Conservation (phyloP, 2,329 filamentous ascomycete genomes). For the Ophiostoma ulmi region DNA sequence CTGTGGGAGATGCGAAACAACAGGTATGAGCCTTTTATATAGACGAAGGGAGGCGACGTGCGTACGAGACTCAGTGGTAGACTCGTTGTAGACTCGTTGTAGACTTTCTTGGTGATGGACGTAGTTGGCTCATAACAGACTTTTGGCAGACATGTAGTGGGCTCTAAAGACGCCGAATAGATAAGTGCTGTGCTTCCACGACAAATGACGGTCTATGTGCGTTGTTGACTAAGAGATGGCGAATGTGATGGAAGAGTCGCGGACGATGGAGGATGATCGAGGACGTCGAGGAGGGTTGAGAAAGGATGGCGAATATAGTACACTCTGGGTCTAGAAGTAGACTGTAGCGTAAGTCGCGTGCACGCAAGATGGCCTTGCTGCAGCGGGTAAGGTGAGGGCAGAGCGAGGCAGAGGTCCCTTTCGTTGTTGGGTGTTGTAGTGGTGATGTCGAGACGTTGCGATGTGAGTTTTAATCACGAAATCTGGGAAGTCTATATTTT, state of each 20-base stretch:
- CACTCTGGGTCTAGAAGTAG: not conserved
- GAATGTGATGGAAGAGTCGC: not conserved
- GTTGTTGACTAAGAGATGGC: not conserved
- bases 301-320: not conserved
- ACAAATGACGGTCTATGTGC: not conserved
- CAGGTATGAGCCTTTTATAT: not conserved
- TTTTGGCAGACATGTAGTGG: not conserved
- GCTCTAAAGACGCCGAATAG: not conserved
- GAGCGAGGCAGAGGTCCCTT: slow-evolving; percentile 26
- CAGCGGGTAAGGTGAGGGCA: slow-evolving; percentile 20
- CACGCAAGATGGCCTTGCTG: slow-evolving; percentile 27
- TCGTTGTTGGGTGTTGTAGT: slow-evolving; percentile 23
- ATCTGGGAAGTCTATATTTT: slow-evolving; percentile 27
- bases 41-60: not conserved
- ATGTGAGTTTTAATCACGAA: slow-evolving; percentile 21
- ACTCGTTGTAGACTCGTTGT: not conserved
- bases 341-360: slow-evolving; percentile 21
- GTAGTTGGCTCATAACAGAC: too few species aligned
- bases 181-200: not conserved
- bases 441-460: slow-evolving; percentile 18
- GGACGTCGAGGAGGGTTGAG: not conserved
- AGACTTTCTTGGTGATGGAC: too few species aligned
- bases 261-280: not conserved
- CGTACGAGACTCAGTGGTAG: not conserved
- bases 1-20: not conserved